These are phyloP conservation scores for Colletotrichum magnum DNA, from an alignment of 2,329 filamentous ascomycete genomes.

Conservation along the genomic window DNA sequence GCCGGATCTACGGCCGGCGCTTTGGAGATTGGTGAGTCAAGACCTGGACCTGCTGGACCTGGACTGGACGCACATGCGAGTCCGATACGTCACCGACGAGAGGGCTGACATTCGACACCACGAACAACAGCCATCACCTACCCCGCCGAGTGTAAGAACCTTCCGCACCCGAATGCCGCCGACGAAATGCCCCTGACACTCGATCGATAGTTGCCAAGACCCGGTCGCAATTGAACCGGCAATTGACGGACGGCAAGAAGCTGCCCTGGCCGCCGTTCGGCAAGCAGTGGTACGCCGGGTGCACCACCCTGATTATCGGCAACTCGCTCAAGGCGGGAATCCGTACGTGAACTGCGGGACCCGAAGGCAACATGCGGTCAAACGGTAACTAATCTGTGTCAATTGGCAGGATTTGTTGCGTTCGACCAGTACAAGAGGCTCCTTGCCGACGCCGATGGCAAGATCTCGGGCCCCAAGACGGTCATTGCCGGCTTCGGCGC, in stretches of 20 bases:
- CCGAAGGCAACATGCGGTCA: too few relatives aligned
- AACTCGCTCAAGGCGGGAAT: constrained; percentile 98
- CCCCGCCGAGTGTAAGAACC: constrained; percentile 85
- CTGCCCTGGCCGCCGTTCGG: constrained; percentile 96
- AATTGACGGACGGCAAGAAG: constrained; percentile 85
- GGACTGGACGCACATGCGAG: too few relatives aligned
- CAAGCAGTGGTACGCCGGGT: constrained; percentile 95
- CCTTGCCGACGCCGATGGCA: constrained; percentile 86
- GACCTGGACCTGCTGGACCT: background rate
- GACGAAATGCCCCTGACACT: constrained; percentile 31
- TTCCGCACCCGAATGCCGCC: constrained; percentile 19
- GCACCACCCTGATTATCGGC: constrained; percentile 95
- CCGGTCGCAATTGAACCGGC: constrained; percentile 90
- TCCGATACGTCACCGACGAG: background rate
- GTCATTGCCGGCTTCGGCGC: constrained; percentile 96
- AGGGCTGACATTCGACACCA: constrained; percentile 44
- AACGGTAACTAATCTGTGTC: constrained; percentile 32
- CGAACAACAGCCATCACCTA: constrained; percentile 80
- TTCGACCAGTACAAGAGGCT: constrained; percentile 94
- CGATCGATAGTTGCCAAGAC: constrained; percentile 85
- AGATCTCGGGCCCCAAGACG: constrained; percentile 89
- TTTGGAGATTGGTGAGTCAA: constrained; percentile 84
- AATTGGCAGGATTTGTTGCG: constrained; percentile 81
- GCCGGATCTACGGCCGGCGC: constrained; percentile 95
- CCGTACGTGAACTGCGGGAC: constrained; percentile 67